Base-by-base conservation (phyloP, 2,329 filamentous ascomycete species). In the Penicillium sp. region DNA sequence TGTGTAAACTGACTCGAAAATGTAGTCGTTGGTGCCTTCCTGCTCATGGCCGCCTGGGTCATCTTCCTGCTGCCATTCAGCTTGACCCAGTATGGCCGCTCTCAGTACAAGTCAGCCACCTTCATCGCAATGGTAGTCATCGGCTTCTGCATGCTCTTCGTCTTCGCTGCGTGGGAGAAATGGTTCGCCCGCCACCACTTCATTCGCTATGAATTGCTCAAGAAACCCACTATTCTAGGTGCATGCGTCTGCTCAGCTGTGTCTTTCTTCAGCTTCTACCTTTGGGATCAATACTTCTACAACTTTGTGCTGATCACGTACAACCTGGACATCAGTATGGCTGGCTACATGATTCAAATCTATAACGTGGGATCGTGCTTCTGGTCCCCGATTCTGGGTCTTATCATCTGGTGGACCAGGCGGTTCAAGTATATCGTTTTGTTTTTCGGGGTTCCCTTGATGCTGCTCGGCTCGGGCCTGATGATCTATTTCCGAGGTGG, bases 61-160 rank as follows among this genome's bases (percentile, higher is more conserved):
- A 63, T 73, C 3, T 63, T 75, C 51, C 60, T 75, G 0, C 63
- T 73, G 11, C 68, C 73, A 0, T 65, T 75, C 20, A 72, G 64
- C 35, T 52, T 74, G 17, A 61, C 68, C 12, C 65, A 68, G 28
- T 66, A 66, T 48, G 63, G 58, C 22, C 53, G 63, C 28, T 60
- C 61, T n/a, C 55, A 68, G 38, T 72, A 70, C 65, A 63, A 63
- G 25, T 65, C 64, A 3, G 64, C 67, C 3, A 61, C 61, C 17
- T 67, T 73, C 37, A 67, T 68, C 34, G 59, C 67, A 1, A 62
- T 67, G 60, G 37, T 68, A 1, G 42, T 67, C 1, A 15, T 68
- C 15, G 68, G 66, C 8, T 58, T 53, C 57, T 58, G 47, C 15
- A 55, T 59, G 57, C 42, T 68, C 10, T 54, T 62, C 25, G 47